Evolutionary conservation across 352 stramenopile genomes (phyloP), one percentile per base, ranked within the genome.

Genomic region (Phytophthora podocarpi): DNA sequence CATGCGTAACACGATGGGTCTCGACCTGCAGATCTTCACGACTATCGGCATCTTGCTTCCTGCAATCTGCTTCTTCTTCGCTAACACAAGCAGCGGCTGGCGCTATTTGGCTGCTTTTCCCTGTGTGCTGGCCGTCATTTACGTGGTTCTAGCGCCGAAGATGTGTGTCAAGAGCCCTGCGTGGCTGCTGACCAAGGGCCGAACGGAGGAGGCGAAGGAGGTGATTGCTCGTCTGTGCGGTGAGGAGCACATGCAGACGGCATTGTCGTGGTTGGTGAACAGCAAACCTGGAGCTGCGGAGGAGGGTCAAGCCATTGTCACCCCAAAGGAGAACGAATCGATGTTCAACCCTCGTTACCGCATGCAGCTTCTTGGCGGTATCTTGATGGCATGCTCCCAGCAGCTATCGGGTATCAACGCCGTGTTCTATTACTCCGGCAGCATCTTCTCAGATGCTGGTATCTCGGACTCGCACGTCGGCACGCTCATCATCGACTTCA

Each of bases 291-390:
- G 30, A 2, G 47, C 11, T 21, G 39, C 47, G 4, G 49, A 63
- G 18, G 52, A 79, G 20, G 64, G 68, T 15, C 35, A 50, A 20
- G 32, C 53, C n/a, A n/a, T n/a, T n/a, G n/a, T n/a, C n/a, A n/a
- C n/a, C n/a, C n/a, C n/a, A n/a, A n/a, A n/a, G n/a, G n/a, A n/a
- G 5, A 76, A 73, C 49, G 67, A 84, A 7, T 64, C 80, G 4
- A 67, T 82, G 32, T 80, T 78, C 2, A 40, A 67, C 2, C 55
- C 51, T n/a, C 56, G 81, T n/a, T 73, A 70, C 10, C 61, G 69
- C 11, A 58, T 71, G 41, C 76, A 87, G 60, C 78, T 87, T 56
- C 67, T 90, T 7, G 73, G 64, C 0, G 80, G 76, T 12, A 83
- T 90, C 56, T 69, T 59, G 62, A 67, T 34, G 65, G 78, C 35